Percentiles rank a stretch among this genome's conserved stretches.
phyloP scores from a whole-genome alignment of 805 yeast species.

The Yamadazyma ubonensis region DNA sequence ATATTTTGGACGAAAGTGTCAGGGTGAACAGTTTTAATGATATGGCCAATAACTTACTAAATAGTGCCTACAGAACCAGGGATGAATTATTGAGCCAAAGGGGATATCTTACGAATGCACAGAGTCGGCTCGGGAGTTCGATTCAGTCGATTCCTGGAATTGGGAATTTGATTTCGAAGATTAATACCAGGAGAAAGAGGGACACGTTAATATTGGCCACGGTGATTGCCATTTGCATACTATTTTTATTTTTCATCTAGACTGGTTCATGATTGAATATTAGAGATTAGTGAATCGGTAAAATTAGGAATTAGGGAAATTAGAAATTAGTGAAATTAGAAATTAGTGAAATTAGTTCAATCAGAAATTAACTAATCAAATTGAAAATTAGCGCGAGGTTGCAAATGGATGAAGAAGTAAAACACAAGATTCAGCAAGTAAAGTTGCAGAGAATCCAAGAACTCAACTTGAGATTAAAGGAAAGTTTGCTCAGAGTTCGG shows the following conservation, averaged over 20 bases:
- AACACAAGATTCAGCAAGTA: conserved; percentile 47
- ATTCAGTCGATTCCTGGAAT: conserved; percentile 80
- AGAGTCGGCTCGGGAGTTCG: conserved; percentile 57
- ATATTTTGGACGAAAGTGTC: conserved; percentile 72
- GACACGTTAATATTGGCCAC: conserved; percentile 81
- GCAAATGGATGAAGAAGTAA: conserved; percentile 20
- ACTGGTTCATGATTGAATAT: too few relatives aligned
- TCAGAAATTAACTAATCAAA: not conserved
- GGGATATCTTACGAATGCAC: conserved; percentile 59
- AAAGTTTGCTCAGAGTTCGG: conserved; percentile 53
- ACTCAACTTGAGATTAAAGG: conserved; percentile 52
- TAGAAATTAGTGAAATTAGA: too few relatives aligned
- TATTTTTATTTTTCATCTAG: conserved; percentile 54
- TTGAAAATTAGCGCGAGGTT: conserved; percentile 2
- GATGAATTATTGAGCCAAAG: conserved; percentile 81
- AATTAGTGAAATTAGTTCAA: too few relatives aligned
- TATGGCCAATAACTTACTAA: conserved; percentile 74
- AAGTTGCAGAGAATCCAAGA: conserved; percentile 62
- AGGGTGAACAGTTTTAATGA: conserved; percentile 71
- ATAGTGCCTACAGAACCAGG: conserved; percentile 86
- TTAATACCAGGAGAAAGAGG: conserved; percentile 84
- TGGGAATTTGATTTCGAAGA: conserved; percentile 68
- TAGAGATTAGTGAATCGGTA: too few relatives aligned
- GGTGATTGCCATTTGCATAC: conserved; percentile 69
- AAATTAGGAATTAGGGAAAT: too few relatives aligned